Conservation (phyloP, 1,284 basidiomycete species). For the Exobasidium rhododendri region DNA sequence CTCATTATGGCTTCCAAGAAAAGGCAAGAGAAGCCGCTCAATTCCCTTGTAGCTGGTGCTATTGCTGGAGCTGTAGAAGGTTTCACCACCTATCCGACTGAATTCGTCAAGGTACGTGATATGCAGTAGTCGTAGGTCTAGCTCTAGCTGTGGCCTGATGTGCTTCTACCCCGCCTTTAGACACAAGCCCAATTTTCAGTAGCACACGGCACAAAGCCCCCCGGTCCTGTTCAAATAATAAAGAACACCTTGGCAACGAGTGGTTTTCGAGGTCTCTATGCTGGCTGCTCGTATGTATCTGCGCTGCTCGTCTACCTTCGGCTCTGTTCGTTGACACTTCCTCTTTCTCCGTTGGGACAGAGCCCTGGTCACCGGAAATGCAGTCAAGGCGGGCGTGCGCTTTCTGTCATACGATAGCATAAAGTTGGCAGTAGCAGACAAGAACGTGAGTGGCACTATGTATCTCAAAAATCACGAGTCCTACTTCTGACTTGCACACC, state of each 20-base stretch:
- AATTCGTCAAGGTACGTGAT: constrained; percentile 68
- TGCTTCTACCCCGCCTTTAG: constrained; percentile 14
- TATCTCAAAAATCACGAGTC: background rate
- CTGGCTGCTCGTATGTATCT: constrained; percentile 21
- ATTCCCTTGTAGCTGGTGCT: constrained; percentile 65
- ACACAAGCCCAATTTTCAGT: constrained; percentile 59
- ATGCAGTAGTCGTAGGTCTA: background rate
- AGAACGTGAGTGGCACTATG: constrained; percentile 65
- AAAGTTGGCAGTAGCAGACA: constrained; percentile 61
- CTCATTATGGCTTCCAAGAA: constrained; percentile 12
- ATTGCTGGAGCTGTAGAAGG: constrained; percentile 87
- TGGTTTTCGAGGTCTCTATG: constrained; percentile 44
- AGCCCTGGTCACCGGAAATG: constrained; percentile 31
- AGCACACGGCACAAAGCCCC: constrained; percentile 28
- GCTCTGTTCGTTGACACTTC: too few relatives aligned
- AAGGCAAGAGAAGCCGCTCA: constrained; percentile 24
- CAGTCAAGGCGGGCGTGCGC: constrained; percentile 71
- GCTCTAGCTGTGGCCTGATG: background rate
- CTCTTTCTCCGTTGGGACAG: too few relatives aligned
- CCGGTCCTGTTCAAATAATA: constrained; percentile 43
- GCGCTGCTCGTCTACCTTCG: too few relatives aligned
- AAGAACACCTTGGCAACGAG: constrained; percentile 32
- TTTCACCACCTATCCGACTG: constrained; percentile 72
- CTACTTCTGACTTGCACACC: constrained; percentile 17
- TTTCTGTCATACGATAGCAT: constrained; percentile 92